Percentiles rank a stretch among this genome's conserved stretches.
phyloP scores from a whole-genome alignment of 345 rosid species.

The Raphanus raphanistrum region DNA sequence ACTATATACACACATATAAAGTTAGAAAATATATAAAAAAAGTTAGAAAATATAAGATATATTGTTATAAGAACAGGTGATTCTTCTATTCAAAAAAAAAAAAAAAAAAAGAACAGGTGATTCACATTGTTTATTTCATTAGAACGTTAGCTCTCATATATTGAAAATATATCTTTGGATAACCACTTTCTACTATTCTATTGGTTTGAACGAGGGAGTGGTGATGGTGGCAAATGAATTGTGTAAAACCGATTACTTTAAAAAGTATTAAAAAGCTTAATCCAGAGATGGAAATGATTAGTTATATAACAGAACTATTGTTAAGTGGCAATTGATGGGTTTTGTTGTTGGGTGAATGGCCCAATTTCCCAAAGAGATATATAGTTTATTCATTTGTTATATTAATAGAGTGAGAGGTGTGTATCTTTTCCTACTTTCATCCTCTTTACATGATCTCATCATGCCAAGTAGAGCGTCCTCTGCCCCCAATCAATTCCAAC shows the following conservation, averaged over 20 bases:
- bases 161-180: background rate
- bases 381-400: conserved; percentile 28
- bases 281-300: conserved; percentile 27
- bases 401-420: conserved; percentile 19
- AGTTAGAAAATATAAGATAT: background rate
- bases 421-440: conserved; percentile 23
- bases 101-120: background rate
- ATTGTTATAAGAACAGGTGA: background rate
- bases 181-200: conserved; percentile 26
- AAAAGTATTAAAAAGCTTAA: conserved; percentile 8
- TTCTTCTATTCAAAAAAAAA: no score
- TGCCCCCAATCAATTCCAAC: conserved; percentile 38
- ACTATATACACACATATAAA: background rate
- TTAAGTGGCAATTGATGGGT: conserved; percentile 35
- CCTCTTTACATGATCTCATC: conserved; percentile 49
- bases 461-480: conserved; percentile 59
- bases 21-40: no score
- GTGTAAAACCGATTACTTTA: conserved; percentile 2
- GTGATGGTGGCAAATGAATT: conserved; percentile 21
- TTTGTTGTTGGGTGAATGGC: conserved; percentile 54
- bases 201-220: conserved; percentile 25
- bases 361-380: conserved; percentile 97
- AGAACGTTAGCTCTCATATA: background rate
- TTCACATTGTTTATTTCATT: background rate
- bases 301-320: conserved; percentile 17